Base-by-base conservation (phyloP, 441 rosid species). In the Bruguiera hainesii region DNA sequence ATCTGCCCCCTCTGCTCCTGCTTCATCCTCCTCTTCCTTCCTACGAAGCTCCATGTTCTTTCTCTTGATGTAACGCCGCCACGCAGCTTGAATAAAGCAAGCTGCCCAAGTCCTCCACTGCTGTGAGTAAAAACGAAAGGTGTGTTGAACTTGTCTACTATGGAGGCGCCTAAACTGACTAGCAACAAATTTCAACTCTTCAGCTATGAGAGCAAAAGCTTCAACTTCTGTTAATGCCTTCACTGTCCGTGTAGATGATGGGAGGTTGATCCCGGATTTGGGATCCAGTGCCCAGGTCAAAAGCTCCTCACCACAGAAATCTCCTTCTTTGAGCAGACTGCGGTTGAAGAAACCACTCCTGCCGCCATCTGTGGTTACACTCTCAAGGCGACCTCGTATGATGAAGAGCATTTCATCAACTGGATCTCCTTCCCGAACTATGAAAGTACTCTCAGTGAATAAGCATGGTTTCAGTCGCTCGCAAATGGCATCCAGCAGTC, bases 101-200 rank as follows among this genome's bases (percentile, higher is more conserved):
- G 98, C 98, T 0, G 95, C 98, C 98, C 96, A 93, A 9, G 97
- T 91, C 84, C 90, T 89, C 98, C 98, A 93, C 33, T 93, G 98
- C 82, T 93, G 95, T 3, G 97, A 91, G 83, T 93, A 91, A 71
- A 93, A 93, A 1, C 98, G 83, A 87, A 93, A 93, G 2, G 96
- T 93, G 79, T 90, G 98, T 37, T 89, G 97, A 71, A 94, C 97
- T 72, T 94, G 98, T 73, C 93, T 85, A 71, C 98, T 94, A 70
- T 94, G 98, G 61, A 94, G 78, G 29, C 97, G 91, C 76, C 98
- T 71, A 80, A 91, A 91, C 74, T 94, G 98, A 74, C 93, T 76
- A 9, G 98, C 98, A 21, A 94, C 98, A 2, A 94, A 94, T 71
- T 91, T 94, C 56, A 94, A 77, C 74, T 94, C 98, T 70, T 93